Conservation (phyloP, 2,329 filamentous ascomycete genomes). For the Sporothrix schenckii region DNA sequence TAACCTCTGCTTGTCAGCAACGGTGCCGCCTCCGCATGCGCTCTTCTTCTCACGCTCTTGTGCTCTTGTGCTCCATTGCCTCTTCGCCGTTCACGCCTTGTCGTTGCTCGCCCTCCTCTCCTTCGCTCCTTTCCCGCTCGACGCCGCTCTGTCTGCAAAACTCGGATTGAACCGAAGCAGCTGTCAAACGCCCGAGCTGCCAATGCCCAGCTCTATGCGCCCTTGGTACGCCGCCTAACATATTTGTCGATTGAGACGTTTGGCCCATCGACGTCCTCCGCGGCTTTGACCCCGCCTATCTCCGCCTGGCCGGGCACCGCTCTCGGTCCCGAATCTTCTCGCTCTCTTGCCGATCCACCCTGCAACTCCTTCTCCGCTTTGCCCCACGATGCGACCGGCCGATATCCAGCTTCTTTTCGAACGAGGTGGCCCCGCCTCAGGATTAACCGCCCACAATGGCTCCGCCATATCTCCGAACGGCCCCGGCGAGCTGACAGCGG, state of each 20-base stretch:
- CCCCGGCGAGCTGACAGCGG: not conserved
- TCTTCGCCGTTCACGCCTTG: not conserved
- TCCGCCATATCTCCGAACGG: not conserved
- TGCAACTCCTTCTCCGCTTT: not conserved
- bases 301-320: not conserved
- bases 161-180: not conserved
- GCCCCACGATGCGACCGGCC: slow-evolving; percentile 28
- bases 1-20: not conserved
- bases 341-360: not conserved
- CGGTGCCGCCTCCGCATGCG: not conserved
- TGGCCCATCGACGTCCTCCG: not conserved
- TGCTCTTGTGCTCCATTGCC: not conserved
- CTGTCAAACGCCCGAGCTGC: not conserved
- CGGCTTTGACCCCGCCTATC: slow-evolving; percentile 8
- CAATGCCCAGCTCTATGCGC: not conserved
- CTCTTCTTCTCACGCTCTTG: not conserved
- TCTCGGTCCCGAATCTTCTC: not conserved
- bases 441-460: slow-evolving; percentile 11
- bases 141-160: not conserved
- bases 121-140: not conserved
- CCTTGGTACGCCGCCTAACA: not conserved
- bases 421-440: not conserved
- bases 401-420: slow-evolving; percentile 33
- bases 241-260: not conserved
- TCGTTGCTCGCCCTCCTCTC: not conserved